phyloP scores from a whole-genome alignment of 2,329 filamentous ascomycete genomes.

The Thermothelomyces thermophilus region DNA sequence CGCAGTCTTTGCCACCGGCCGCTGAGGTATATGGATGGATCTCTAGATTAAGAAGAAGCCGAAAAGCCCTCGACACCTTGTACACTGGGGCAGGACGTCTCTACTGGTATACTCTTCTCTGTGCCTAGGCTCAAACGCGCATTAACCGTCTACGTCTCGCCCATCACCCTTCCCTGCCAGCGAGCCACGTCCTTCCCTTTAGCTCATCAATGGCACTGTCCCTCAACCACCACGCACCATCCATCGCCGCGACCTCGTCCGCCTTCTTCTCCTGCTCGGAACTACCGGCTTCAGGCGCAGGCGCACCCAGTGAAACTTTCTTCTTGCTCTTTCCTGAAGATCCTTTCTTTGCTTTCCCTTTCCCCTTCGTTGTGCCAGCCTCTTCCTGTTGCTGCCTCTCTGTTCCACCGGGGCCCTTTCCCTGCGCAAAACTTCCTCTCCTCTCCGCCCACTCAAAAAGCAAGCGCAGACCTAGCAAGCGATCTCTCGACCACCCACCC shows the following conservation, averaged over 20 bases:
- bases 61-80: too few relatives aligned
- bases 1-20: too few relatives aligned
- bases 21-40: too few relatives aligned
- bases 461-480: constrained; percentile 43
- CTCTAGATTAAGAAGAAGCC: too few relatives aligned
- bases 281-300: not conserved
- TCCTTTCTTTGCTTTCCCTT: constrained; percentile 15
- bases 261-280: constrained; percentile 8
- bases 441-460: constrained; percentile 52
- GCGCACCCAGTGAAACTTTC: constrained; percentile 17
- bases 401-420: constrained; percentile 14
- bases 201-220: constrained; percentile 49
- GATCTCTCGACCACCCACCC: constrained; percentile 31
- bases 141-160: not conserved
- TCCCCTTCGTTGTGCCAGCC: constrained; percentile 12
- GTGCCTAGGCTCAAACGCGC: too few relatives aligned
- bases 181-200: constrained; percentile 50
- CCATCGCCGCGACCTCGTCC: constrained; percentile 15
- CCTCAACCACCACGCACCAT: constrained; percentile 44
- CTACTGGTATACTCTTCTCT: too few relatives aligned
- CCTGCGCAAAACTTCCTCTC: constrained; percentile 31
- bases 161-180: constrained; percentile 31
- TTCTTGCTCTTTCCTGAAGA: constrained; percentile 16
- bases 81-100: too few relatives aligned
- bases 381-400: not conserved